Evolutionary conservation across 192 early-diverging fungal species (phyloP), one percentile per base, ranked within the genome.

Genomic region (Rhizophlyctis rosea): DNA sequence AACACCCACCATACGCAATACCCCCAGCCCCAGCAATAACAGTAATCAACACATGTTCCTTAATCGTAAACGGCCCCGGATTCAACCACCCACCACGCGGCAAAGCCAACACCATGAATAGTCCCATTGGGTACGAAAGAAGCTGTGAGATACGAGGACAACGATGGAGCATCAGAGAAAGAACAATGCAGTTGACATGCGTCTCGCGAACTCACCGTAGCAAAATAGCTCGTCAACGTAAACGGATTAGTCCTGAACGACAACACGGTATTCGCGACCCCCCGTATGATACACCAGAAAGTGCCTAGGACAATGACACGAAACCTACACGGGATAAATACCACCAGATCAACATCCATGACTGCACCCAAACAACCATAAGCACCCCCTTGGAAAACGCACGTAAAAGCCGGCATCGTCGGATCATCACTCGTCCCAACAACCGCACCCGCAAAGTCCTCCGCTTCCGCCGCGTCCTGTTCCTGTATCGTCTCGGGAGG

Each of bases 61-160:
- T 96, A 64, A 92, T 85, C 61, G 78, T 85, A 76, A 94, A 95
- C 16, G 87, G 92, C 0, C 93, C 93, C 0, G 89, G 88, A 61
- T 95, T 95, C 32, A 92, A 79, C 18, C 50, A 64, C 36, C 67
- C 75, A 21, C 70, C 69, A 34, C 89, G 88, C 9, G 39, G 39
- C 18, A 44, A 18, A 44, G 39, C 39, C 9, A 13, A 18, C 39
- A 18, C 39, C 39, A 44, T 44, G 39, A 44, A 44, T 7, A 44
- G 7, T 13, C 39, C 39, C 39, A 44, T 44, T 18, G 39, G 39
- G 39, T 44, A 44, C 39, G 39, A 44, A 7, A 44, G 18, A 13
- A 44, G 18, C 39, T 44, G 39, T 18, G 39, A n/a, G n/a, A n/a
- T n/a, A n/a, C n/a, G n/a, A n/a, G n/a, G n/a, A n/a, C n/a, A n/a